Evolutionary conservation across 2,329 filamentous ascomycete species (phyloP), one percentile per base, ranked within the genome.

Genomic region (Cryphonectria japonica): DNA sequence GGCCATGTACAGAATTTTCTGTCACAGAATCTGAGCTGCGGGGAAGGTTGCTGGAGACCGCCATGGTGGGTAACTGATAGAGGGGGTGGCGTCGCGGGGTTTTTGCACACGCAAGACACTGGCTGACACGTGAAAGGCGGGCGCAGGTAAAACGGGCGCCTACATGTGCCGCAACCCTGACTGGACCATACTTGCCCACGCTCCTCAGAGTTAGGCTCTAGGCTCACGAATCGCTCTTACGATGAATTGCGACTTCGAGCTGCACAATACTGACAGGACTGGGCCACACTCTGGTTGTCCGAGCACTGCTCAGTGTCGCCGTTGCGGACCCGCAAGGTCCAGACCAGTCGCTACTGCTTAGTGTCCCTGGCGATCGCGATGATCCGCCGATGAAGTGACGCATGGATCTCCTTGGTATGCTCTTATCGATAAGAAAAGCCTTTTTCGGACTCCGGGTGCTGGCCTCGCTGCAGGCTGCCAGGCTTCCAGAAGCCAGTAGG

Each of bases 291-390:
- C 43, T n/a, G 8, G 46, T n/a, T n/a, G 7, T 59, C 26, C 14
- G 5, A 59, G 54, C 16, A 34, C 54, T 50, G 22, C 46, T 50
- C 16, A 50, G 46, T n/a, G 7, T n/a, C n/a, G 46, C n/a, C 46
- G 46, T 7, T 32, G 26, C 29, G 54, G 54, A 22, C 26, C 32
- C 32, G 59, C 59, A 0, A 9, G 59, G 59, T 61, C 59, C 59
- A 61, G 59, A 61, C 59, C 32, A 39, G 43, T 32, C 26, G 37
- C 29, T 52, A 52, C 62, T 59, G 64, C 62, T 61, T 69, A 65
- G 64, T 29, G 70, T 66, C 39, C 62, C 70, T 72, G 68, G 70
- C 59, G 70, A 72, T 72, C 70, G 67, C 52, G 26, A 37, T 41
- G 67, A 67, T 60, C 59, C 64, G 41, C 66, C 4, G 59, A 60